Evolutionary conservation across 805 yeast species (phyloP).

Genomic region (Myxozyma sirexii): DNA sequence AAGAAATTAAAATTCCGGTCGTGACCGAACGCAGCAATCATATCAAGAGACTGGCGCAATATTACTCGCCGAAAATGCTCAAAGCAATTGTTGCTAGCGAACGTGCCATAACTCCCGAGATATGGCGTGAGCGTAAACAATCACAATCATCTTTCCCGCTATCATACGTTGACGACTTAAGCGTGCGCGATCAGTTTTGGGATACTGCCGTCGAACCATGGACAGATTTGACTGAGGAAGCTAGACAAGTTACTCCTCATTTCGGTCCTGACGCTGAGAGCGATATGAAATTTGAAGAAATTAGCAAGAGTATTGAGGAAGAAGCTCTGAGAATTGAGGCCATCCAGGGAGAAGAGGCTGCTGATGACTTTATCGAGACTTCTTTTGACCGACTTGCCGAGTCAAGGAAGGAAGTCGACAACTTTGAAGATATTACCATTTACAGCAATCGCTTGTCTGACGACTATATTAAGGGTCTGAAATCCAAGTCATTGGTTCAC

Average conservation of each 20-base stretch:
- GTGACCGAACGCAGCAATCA: constrained; percentile 6
- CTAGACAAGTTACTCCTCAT: constrained; percentile 56
- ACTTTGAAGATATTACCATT: background rate
- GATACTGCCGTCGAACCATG: constrained; percentile 58
- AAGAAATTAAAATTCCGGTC: background rate
- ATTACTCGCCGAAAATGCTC: constrained; percentile 78
- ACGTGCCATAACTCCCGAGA: constrained; percentile 66
- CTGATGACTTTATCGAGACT: background rate
- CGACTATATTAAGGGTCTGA: constrained; percentile 14
- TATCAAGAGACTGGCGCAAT: constrained; percentile 48
- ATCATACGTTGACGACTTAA: constrained; percentile 67
- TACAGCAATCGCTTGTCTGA: constrained; percentile 1
- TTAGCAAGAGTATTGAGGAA: background rate
- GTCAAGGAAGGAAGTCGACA: background rate
- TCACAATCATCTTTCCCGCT: constrained; percentile 65
- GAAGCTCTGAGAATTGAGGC: background rate
- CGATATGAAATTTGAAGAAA: background rate
- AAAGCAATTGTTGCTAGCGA: constrained; percentile 84
- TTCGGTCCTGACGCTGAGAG: background rate
- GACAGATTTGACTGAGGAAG: constrained; percentile 50
- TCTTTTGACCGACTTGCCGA: background rate
- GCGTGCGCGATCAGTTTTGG: constrained; percentile 73
- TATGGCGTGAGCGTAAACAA: constrained; percentile 52
- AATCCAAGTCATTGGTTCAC: constrained; percentile 4
- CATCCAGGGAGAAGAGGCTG: background rate